Evolutionary conservation across 495 filamentous ascomycete genomes (phyloP).

Genomic region (Aspergillus bertholletiae): DNA sequence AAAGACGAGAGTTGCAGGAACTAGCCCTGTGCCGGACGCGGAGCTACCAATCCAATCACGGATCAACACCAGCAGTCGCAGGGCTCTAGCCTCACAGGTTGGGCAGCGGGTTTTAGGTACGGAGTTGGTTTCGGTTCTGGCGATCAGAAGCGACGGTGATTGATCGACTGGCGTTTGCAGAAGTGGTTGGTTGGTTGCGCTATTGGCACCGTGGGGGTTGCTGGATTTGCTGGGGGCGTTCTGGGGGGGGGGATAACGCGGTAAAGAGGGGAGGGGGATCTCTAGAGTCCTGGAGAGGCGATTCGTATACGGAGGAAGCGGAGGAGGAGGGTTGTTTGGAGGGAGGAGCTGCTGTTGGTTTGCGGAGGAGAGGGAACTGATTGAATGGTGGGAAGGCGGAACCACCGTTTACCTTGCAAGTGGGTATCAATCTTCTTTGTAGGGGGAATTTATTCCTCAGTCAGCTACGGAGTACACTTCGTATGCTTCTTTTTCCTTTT

Average conservation of each 20-base stretch:
- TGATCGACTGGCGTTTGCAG: slow-evolving; percentile 15
- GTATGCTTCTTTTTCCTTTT: neutral
- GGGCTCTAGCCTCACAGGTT: slow-evolving; percentile 43
- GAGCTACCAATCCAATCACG: slow-evolving; percentile 23
- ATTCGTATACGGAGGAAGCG: too few relatives aligned
- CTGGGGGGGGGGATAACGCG: neutral
- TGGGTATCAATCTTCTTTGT: too few relatives aligned
- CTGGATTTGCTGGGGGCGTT: slow-evolving; percentile 1
- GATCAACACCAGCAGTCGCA: slow-evolving; percentile 11
- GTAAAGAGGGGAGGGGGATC: neutral
- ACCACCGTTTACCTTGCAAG: neutral
- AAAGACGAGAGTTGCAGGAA: slow-evolving; percentile 12
- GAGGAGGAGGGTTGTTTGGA: neutral
- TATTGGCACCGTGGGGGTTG: neutral
- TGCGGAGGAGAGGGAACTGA: neutral
- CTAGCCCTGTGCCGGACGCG: slow-evolving; percentile 15
- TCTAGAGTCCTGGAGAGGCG: neutral
- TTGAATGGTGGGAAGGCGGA: neutral
- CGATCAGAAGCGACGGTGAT: slow-evolving; percentile 10
- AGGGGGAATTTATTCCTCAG: too few relatives aligned
- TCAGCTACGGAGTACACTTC: neutral
- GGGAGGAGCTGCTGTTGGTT: neutral
- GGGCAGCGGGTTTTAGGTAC: slow-evolving; percentile 29
- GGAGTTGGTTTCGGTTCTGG: slow-evolving; percentile 7
- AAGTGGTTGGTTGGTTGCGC: slow-evolving; percentile 14